Base-by-base conservation (phyloP, 805 yeast genomes). In the Starmerella etchellsii region DNA sequence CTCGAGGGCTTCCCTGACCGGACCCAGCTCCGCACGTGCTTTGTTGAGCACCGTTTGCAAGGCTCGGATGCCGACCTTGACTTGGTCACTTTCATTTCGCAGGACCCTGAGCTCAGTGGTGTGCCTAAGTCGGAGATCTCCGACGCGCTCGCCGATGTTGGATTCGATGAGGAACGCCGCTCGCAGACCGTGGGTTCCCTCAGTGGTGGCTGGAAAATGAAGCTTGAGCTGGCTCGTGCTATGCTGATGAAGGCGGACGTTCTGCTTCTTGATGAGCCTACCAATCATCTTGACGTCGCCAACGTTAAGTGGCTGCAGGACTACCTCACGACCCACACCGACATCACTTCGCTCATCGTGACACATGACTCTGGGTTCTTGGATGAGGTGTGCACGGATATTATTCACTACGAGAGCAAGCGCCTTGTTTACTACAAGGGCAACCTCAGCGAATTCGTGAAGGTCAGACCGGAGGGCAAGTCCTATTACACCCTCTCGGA, bases 201-300 rank as follows among this genome's bases (percentile, higher is more conserved):
- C 44, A 83, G 95, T 33, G 98, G 98, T 64, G 98, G 98, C 63
- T 88, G 98, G 98, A 91, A 91, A 66, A 88, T 88, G 98, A 88
- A 88, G 67, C 73, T 88, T 53, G 97, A 87, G 65, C 70, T 88
- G 56, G 98, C 97, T n/a, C 79, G 96, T 67, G 98, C 97, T 28
- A 87, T 88, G 95, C 69, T 88, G 53, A 82, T 85, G 84, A 84
- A 78, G 63, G 98, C 97, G 27, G 98, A 88, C 65, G 87, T 88
- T 41, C 71, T 88, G 56, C 69, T 88, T 53, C 71, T 88, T 58
- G 98, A 88, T 65, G 98, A 88, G 74, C 98, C 98, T 62, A 88
- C 98, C 50, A 88, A 88, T 67, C 98, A 88, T 68, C 75, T 88
- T 73, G 98, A 91, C 68, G 95, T 84, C 37, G 68, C 74, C 33